phyloP scores from a whole-genome alignment of 306 rosid genomes.

The Castanospermum australe region DNA sequence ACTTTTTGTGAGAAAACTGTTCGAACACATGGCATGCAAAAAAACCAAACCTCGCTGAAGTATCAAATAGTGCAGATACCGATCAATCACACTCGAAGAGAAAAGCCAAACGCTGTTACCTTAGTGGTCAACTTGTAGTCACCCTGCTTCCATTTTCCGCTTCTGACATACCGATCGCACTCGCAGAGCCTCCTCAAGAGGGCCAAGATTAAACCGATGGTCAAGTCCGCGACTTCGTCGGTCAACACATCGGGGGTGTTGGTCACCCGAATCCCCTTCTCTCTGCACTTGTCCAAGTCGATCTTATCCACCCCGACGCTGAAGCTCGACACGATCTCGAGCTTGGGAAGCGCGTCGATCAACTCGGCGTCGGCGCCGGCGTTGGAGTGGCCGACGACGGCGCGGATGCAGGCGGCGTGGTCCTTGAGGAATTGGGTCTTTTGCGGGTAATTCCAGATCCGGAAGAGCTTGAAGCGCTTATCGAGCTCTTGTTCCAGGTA shows the following conservation, averaged over 20 bases:
- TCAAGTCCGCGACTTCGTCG: slow-evolving; percentile 75
- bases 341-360: slow-evolving; percentile 58
- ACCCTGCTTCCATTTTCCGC: slow-evolving; percentile 72
- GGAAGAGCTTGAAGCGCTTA: slow-evolving; percentile 66
- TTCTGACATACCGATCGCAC: slow-evolving; percentile 66
- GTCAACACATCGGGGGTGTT: slow-evolving; percentile 86
- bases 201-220: slow-evolving; percentile 58
- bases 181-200: slow-evolving; percentile 61
- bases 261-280: slow-evolving; percentile 72
- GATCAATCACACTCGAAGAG: too few species aligned
- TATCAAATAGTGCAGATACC: background rate
- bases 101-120: slow-evolving; percentile 30
- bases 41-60: background rate
- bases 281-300: slow-evolving; percentile 54
- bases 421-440: slow-evolving; percentile 36
- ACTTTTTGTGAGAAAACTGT: too few species aligned
- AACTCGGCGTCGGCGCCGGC: slow-evolving; percentile 59
- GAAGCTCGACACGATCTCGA: slow-evolving; percentile 71
- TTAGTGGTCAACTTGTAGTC: slow-evolving; percentile 65
- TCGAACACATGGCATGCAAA: too few species aligned
- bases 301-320: slow-evolving; percentile 82
- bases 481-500: slow-evolving; percentile 72
- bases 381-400: slow-evolving; percentile 41
- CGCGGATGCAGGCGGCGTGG: slow-evolving; percentile 56
- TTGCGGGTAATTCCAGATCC: slow-evolving; percentile 45